phyloP scores from a whole-genome alignment of 768 basidiomycete species.

The Mycena pura region DNA sequence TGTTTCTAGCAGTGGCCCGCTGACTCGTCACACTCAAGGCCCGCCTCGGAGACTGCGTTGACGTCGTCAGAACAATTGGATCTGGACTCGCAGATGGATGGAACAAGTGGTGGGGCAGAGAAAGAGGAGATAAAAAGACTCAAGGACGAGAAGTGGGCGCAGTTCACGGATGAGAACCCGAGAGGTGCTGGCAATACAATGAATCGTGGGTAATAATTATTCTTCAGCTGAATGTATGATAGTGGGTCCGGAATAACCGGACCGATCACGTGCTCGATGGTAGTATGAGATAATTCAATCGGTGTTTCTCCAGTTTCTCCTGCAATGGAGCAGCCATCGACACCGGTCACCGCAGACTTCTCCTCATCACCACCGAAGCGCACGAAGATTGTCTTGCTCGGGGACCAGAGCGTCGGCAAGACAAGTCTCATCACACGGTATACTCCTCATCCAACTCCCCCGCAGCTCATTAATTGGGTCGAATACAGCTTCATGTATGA shows the following conservation, averaged over 20 bases:
- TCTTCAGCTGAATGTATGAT: slow-evolving; percentile 13
- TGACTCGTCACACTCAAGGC: slow-evolving; percentile 44
- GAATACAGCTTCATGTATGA: slow-evolving; percentile 96
- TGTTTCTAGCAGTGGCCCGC: slow-evolving; percentile 5
- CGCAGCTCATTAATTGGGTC: slow-evolving; percentile 10
- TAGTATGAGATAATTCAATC: slow-evolving; percentile 3
- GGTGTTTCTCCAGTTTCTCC: slow-evolving; percentile 1
- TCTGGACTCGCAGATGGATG: slow-evolving; percentile 86
- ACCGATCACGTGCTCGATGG: slow-evolving; percentile 10
- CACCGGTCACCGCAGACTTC: slow-evolving; percentile 82
- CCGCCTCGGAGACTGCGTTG: slow-evolving; percentile 67
- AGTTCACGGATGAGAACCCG: slow-evolving; percentile 83
- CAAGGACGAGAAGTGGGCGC: slow-evolving; percentile 93
- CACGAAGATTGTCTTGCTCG: slow-evolving; percentile 94
- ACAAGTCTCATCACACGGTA: slow-evolving; percentile 97
- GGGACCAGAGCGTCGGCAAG: slow-evolving; percentile 98
- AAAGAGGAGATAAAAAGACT: slow-evolving; percentile 78
- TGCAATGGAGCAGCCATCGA: slow-evolving; percentile 33
- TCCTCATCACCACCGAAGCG: slow-evolving; percentile 91
- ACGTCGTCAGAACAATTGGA: slow-evolving; percentile 82
- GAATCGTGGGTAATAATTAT: slow-evolving; percentile 76
- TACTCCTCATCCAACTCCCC: slow-evolving; percentile 20
- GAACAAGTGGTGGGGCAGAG: slow-evolving; percentile 67
- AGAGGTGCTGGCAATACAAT: slow-evolving; percentile 96
- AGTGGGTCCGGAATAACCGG: not conserved